Evolutionary conservation across 305 asterid genomes (phyloP).

Genomic region (Fraxinus albicans): DNA sequence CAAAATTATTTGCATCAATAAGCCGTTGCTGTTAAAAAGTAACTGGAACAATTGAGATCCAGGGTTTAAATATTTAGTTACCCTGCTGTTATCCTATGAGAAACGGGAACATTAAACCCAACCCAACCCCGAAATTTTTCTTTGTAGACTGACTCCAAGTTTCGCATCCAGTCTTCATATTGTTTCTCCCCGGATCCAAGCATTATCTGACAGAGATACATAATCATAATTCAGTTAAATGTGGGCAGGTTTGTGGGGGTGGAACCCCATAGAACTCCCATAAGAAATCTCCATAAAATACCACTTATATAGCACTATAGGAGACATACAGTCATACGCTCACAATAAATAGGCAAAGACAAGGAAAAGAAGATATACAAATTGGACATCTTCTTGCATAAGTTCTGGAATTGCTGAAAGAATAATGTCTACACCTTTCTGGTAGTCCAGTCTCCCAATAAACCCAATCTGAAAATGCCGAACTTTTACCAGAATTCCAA

Average conservation of each 20-base stretch:
- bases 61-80: conserved; percentile 23
- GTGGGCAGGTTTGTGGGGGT: neutral
- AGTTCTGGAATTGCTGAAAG: conserved; percentile 85
- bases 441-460: conserved; percentile 92
- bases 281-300: neutral
- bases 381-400: conserved; percentile 77
- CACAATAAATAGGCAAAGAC: neutral
- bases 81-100: conserved; percentile 92
- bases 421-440: conserved; percentile 91
- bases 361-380: conserved; percentile 42
- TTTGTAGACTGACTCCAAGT: conserved; percentile 48
- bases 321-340: neutral
- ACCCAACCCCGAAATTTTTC: conserved; percentile 96
- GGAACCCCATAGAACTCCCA: neutral
- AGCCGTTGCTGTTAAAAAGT: neutral
- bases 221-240: neutral
- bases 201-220: conserved; percentile 60
- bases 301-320: neutral
- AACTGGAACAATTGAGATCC: neutral
- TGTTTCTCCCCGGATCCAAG: conserved; percentile 98
- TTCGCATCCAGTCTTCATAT: conserved; percentile 97
- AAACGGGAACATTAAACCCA: conserved; percentile 89
- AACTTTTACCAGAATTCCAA: conserved; percentile 11
- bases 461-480: conserved; percentile 69
- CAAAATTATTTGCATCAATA: conserved; percentile 25